Evolutionary conservation across 352 stramenopile species (phyloP).

Genomic region (Phytophthora sansomeana): DNA sequence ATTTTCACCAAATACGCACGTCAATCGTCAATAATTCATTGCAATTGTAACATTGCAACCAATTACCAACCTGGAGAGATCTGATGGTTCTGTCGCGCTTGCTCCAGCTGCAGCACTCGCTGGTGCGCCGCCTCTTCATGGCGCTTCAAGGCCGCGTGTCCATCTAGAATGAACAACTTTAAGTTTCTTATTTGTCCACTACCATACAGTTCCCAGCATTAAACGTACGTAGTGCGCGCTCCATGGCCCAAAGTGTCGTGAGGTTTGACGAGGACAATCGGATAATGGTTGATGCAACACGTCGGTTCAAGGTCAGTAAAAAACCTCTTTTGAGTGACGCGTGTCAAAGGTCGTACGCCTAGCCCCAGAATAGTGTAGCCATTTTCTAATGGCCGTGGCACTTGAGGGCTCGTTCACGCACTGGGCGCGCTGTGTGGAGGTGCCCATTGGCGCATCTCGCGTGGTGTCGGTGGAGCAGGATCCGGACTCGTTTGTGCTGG

Average conservation of each 20-base stretch:
- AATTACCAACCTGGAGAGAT: slow-evolving; percentile 50
- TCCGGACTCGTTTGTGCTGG: slow-evolving; percentile 84
- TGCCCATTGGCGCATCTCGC: slow-evolving; percentile 50
- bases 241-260: not conserved
- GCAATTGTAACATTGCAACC: not conserved
- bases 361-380: slow-evolving; percentile 12
- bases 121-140: slow-evolving; percentile 46
- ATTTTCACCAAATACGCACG: not conserved
- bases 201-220: not conserved
- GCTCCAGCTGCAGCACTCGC: slow-evolving; percentile 49
- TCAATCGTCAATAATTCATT: not conserved
- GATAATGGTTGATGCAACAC: slow-evolving; percentile 32
- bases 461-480: slow-evolving; percentile 75
- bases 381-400: slow-evolving; percentile 52
- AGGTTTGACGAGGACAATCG: slow-evolving; percentile 15
- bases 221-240: slow-evolving; percentile 2
- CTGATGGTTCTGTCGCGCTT: slow-evolving; percentile 48
- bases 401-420: slow-evolving; percentile 84
- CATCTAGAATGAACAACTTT: slow-evolving; percentile 15
- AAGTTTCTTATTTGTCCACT: not conserved
- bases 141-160: slow-evolving; percentile 20
- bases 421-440: slow-evolving; percentile 78
- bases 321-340: slow-evolving; percentile 13
- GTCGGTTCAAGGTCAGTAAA: slow-evolving; percentile 33
- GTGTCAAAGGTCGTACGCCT: too few relatives aligned